Evolutionary conservation across 2,329 filamentous ascomycete species (phyloP).

Genomic region (Alternaria consortialis): DNA sequence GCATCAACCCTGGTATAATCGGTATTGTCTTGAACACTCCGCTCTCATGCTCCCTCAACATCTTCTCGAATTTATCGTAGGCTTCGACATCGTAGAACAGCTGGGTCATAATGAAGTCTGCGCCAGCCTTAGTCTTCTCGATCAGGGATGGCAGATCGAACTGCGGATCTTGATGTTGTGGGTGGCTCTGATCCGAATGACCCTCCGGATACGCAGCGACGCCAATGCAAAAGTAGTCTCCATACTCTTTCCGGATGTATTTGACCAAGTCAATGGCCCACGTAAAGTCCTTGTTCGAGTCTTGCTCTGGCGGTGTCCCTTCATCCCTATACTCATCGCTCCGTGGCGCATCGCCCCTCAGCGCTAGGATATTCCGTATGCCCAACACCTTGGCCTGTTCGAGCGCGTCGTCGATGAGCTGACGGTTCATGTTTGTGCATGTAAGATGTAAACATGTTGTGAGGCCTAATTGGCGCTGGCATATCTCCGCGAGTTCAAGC

Average conservation of each 20-base stretch:
- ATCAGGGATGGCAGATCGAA: slow-evolving; percentile 85
- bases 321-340: slow-evolving; percentile 84
- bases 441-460: slow-evolving; percentile 97
- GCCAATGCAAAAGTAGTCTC: slow-evolving; percentile 95
- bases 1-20: slow-evolving; percentile 96
- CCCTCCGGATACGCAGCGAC: slow-evolving; percentile 96
- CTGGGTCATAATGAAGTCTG: slow-evolving; percentile 98
- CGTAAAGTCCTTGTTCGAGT: slow-evolving; percentile 78
- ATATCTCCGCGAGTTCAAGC: slow-evolving; percentile 92
- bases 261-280: slow-evolving; percentile 89
- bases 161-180: slow-evolving; percentile 72
- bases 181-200: slow-evolving; percentile 89
- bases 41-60: slow-evolving; percentile 80
- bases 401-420: slow-evolving; percentile 84
- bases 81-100: slow-evolving; percentile 91
- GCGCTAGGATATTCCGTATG: slow-evolving; percentile 90
- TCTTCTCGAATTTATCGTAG: slow-evolving; percentile 81
- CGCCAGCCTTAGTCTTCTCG: slow-evolving; percentile 89
- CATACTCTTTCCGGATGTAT: slow-evolving; percentile 86
- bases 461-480: slow-evolving; percentile 87
- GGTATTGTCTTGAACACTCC: slow-evolving; percentile 85
- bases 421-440: slow-evolving; percentile 95
- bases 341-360: slow-evolving; percentile 89
- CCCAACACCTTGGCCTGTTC: slow-evolving; percentile 90
- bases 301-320: slow-evolving; percentile 66